These are phyloP conservation scores for Hemileccinum rubropunctum DNA, from an alignment of 768 basidiomycete genomes.

Conservation along the genomic window DNA sequence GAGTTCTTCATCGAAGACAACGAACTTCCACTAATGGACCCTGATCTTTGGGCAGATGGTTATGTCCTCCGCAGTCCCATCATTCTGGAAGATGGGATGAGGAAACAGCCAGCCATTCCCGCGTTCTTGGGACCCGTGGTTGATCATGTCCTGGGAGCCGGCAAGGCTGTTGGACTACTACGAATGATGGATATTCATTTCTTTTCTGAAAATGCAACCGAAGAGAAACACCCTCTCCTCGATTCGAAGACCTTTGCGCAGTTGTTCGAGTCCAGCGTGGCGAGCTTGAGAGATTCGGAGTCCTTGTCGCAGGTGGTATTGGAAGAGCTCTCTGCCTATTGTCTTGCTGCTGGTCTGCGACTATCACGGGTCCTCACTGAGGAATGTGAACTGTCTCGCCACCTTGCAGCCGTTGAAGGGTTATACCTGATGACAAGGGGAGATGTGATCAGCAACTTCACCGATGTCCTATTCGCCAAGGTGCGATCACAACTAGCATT, in stretches of 20 bases:
- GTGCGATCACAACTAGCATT: conserved; percentile 34
- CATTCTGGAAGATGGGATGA: conserved; percentile 26
- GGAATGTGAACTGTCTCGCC: conserved; percentile 63
- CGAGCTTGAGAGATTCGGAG: conserved; percentile 52
- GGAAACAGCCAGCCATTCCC: conserved; percentile 42
- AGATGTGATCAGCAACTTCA: conserved; percentile 73
- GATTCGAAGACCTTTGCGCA: conserved; percentile 44
- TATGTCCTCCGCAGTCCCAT: conserved; percentile 52
- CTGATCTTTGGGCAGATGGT: conserved; percentile 79
- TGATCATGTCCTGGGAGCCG: conserved; percentile 57
- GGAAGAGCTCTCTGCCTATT: conserved; percentile 59
- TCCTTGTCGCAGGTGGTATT: conserved; percentile 60
- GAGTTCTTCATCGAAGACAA: conserved; percentile 83
- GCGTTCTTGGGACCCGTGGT: conserved; percentile 62
- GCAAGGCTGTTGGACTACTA: conserved; percentile 76
- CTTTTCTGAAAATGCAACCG: conserved; percentile 10
- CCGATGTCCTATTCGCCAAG: conserved; percentile 72
- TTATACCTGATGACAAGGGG: conserved; percentile 74
- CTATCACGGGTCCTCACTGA: conserved; percentile 60
- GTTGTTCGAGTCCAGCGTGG: conserved; percentile 34
- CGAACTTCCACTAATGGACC: conserved; percentile 60
- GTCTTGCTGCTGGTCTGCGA: conserved; percentile 46
- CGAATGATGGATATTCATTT: conserved; percentile 45
- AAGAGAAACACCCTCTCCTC: conserved; percentile 29
- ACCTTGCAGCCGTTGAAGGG: conserved; percentile 63